A percentile compares a stretch with the other conserved stretches of the same genome.
Conservation (phyloP, 345 rosid species). For the Iberis pinnata region DNA sequence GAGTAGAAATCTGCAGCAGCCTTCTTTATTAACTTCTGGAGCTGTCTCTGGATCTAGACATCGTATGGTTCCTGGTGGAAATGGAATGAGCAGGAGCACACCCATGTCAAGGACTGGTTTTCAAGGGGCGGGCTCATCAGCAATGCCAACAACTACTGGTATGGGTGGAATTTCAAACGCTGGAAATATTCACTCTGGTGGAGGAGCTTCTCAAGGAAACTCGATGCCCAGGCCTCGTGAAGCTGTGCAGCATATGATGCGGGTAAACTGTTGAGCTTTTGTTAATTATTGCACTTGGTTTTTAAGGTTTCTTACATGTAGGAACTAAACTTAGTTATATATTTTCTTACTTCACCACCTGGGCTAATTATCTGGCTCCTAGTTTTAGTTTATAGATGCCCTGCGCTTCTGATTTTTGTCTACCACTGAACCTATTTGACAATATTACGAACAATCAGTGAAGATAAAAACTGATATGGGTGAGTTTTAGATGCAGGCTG, state of each 20-base stretch:
- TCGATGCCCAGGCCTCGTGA: constrained; percentile 76
- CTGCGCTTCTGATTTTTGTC: constrained; percentile 18
- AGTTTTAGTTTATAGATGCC: no score
- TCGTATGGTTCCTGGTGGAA: constrained; percentile 62
- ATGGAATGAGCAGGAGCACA: constrained; percentile 63
- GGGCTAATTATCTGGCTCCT: constrained; percentile 9
- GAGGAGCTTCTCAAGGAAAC: constrained; percentile 64
- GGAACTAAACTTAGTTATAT: constrained; percentile 6
- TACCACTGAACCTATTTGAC: constrained; percentile 26
- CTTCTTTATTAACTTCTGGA: constrained; percentile 64
- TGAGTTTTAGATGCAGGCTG: constrained; percentile 66
- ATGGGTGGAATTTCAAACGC: constrained; percentile 65
- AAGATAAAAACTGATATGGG: constrained; percentile 45
- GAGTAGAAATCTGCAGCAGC: constrained; percentile 63
- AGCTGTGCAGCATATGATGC: constrained; percentile 60
- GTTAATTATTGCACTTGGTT: neutral
- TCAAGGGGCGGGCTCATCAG: constrained; percentile 68
- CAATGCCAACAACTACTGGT: constrained; percentile 56
- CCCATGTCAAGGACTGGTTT: constrained; percentile 70
- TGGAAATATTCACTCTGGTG: constrained; percentile 56
- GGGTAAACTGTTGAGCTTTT: constrained; percentile 42
- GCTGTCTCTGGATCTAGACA: constrained; percentile 56
- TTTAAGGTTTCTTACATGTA: neutral
- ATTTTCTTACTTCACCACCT: constrained; percentile 3
- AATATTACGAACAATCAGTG: constrained; percentile 46